These are phyloP conservation scores for Globisporangium yorkense DNA, from an alignment of 352 stramenopile genomes.

Conservation along the genomic window DNA sequence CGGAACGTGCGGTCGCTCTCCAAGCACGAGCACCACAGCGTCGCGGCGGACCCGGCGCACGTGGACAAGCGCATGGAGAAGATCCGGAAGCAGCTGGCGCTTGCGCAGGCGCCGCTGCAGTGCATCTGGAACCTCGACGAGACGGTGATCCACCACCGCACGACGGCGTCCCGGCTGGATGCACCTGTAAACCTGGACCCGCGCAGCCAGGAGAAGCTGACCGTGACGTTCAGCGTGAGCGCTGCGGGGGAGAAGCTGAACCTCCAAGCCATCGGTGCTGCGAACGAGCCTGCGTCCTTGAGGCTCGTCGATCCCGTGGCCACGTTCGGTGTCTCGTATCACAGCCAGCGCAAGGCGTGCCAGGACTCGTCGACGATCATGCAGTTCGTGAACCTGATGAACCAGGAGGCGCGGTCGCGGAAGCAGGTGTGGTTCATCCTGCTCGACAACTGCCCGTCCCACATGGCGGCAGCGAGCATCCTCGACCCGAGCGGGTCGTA, in stretches of 20 bases:
- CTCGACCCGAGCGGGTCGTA: constrained; percentile 54
- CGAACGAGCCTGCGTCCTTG: constrained; percentile 26
- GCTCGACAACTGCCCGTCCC: constrained; percentile 54
- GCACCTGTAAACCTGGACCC: constrained; percentile 38
- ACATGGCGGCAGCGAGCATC: constrained; percentile 54
- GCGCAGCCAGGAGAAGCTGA: constrained; percentile 44
- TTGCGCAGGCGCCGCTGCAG: constrained; percentile 33
- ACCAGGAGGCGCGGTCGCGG: constrained; percentile 41
- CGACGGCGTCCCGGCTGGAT: constrained; percentile 30
- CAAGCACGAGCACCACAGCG: constrained; percentile 23
- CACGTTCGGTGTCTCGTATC: constrained; percentile 37
- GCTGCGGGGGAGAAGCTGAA: constrained; percentile 59
- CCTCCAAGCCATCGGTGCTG: constrained; percentile 51
- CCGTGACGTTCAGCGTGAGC: constrained; percentile 48
- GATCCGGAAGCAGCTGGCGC: constrained; percentile 41
- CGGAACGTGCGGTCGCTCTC: constrained; percentile 59
- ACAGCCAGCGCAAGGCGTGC: constrained; percentile 31
- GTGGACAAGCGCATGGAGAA: constrained; percentile 37
- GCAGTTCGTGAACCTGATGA: constrained; percentile 57
- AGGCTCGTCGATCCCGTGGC: constrained; percentile 30
- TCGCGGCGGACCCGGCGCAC: constrained; percentile 5
- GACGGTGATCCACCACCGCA: constrained; percentile 35
- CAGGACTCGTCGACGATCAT: constrained; percentile 49
- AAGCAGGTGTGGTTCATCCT: constrained; percentile 70
- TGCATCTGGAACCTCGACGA: constrained; percentile 80